Base-by-base conservation (phyloP, 2,329 filamentous ascomycete species). In the Aureobasidium sp. region DNA sequence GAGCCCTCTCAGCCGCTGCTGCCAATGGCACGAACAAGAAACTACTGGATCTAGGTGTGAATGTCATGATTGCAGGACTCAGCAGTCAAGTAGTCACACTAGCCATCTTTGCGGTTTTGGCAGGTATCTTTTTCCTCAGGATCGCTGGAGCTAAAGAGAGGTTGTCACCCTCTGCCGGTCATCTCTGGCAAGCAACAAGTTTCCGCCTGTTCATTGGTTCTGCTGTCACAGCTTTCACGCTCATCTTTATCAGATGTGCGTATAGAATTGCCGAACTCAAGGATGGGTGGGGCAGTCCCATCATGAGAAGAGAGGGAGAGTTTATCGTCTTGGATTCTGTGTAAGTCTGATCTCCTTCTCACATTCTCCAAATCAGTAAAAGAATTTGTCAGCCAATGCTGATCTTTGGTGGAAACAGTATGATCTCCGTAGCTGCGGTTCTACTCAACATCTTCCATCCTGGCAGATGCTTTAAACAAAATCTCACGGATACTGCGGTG, bases 21-120 rank as follows among this genome's bases (percentile, higher is more conserved):
- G 69, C 68, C 4, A 72, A 72, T 1, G 60, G 66, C 20, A 73
- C 77, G 15, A 29, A 47, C 29, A 47, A 58, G 10, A 69, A 71
- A 1, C 68, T 79, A n/a, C 71, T 76, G 9, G 71, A 80, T 41
- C 68, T 76, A 1, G 82, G 83, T 5, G 79, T 82, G 58, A 72
- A 83, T 64, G 77, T 85, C 62, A 84, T 85, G 72, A 79, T 85
- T 56, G 78, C 82, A 0, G 84, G 84, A 67, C 79, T 86, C 46
- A 76, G 79, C 2, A 79, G 81, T 64, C 84, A 86, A 69, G 82
- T 86, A 27, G 76, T 76, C 7, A 80, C 81, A 0, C 71, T 83
- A 42, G 69, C 78, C 9, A 74, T 79, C 66, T 84, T 83, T 66
- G 74, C 77, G 6, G 65, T 67, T 44, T 69, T 79, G 29, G 72